Evolutionary conservation across 2,329 filamentous ascomycete genomes (phyloP).

Genomic region (Penicillium janthinellum): DNA sequence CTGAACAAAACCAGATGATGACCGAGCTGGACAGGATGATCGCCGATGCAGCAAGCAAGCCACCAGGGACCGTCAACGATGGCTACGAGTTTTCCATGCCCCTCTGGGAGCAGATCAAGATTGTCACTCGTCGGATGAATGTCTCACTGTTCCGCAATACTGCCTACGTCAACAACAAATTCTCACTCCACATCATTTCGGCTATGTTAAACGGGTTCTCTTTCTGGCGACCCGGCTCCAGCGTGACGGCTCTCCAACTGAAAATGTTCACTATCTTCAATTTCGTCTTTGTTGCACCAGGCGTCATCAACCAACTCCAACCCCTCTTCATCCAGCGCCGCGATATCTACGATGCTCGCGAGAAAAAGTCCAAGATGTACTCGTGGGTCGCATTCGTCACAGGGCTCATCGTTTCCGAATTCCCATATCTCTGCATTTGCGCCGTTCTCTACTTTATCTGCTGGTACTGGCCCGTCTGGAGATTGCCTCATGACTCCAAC

Average conservation of each 20-base stretch:
- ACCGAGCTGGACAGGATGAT: constrained; percentile 68
- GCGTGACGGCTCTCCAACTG: constrained; percentile 67
- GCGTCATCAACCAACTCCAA: constrained; percentile 54
- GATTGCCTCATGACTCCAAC: constrained; percentile 61
- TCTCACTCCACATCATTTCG: constrained; percentile 56
- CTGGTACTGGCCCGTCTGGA: constrained; percentile 74
- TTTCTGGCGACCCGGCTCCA: constrained; percentile 68
- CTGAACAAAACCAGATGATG: constrained; percentile 58
- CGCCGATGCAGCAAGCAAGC: constrained; percentile 44
- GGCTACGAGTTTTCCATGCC: constrained; percentile 67
- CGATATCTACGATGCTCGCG: constrained; percentile 66
- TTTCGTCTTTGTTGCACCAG: constrained; percentile 57
- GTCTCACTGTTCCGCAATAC: constrained; percentile 66
- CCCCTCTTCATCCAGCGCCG: constrained; percentile 71
- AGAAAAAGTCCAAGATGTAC: constrained; percentile 72
- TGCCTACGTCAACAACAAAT: constrained; percentile 69
- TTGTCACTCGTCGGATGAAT: constrained; percentile 69
- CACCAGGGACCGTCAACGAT: constrained; percentile 45
- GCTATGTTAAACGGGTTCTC: constrained; percentile 56
- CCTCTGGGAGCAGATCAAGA: constrained; percentile 61
- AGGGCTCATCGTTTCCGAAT: constrained; percentile 68
- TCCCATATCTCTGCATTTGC: constrained; percentile 67
- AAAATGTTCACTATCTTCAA: constrained; percentile 70
- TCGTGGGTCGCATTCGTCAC: constrained; percentile 72
- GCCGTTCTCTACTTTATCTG: constrained; percentile 68